Evolutionary conservation across 2,329 filamentous ascomycete genomes (phyloP).

Genomic region (Lachnellula arida): DNA sequence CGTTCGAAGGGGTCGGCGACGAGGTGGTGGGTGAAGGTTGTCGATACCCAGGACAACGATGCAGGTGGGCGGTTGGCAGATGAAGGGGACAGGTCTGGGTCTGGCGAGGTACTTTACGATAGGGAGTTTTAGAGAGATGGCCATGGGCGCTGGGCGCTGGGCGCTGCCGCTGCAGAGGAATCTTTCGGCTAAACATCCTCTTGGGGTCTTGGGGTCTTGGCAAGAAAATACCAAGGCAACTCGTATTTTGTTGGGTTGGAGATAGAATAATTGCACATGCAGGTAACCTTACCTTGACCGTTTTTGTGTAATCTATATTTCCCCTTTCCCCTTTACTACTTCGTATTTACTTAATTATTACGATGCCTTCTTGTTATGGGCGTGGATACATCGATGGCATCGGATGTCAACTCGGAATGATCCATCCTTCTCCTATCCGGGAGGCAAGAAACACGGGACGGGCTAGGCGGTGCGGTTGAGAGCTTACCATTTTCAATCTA

Average conservation of each 20-base stretch:
- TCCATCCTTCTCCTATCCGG: no score
- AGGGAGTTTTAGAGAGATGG: slow-evolving; percentile 8
- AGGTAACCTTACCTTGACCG: not conserved
- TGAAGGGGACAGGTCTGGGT: slow-evolving; percentile 9
- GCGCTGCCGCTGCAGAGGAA: not conserved
- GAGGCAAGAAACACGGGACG: no score
- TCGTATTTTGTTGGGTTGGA: not conserved
- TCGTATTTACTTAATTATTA: no score
- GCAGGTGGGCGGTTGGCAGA: slow-evolving; percentile 6
- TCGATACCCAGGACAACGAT: slow-evolving; percentile 13
- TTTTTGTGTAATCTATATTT: not conserved
- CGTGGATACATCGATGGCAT: no score
- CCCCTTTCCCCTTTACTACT: no score
- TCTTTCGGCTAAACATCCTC: slow-evolving; percentile 10
- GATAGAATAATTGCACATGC: not conserved
- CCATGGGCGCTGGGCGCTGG: not conserved
- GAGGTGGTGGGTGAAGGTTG: slow-evolving; percentile 6
- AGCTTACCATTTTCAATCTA: no score
- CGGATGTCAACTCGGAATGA: no score
- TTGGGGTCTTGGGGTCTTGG: slow-evolving; percentile 1
- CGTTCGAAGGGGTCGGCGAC: slow-evolving; percentile 17
- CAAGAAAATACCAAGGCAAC: not conserved
- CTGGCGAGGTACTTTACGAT: slow-evolving; percentile 12
- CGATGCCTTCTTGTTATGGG: no score
- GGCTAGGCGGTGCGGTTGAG: no score